Evolutionary conservation across 805 yeast species (phyloP), one percentile per base, ranked within the genome.

Genomic region (Lipomyces spencermartinsiae): DNA sequence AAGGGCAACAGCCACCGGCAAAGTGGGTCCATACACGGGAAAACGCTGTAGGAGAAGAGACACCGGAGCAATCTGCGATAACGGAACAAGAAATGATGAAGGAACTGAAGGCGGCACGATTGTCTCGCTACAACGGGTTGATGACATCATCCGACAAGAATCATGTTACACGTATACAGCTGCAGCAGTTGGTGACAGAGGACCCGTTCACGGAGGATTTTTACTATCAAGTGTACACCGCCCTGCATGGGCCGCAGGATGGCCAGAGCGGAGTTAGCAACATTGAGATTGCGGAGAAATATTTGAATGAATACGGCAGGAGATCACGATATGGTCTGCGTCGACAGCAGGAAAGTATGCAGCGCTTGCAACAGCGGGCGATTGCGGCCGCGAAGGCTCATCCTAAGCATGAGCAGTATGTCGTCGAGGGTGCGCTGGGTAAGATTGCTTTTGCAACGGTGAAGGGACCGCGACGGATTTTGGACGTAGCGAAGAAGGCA

Each of bases 141-240:
- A 95, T 95, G 99, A 92, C 93, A 75, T 97, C 97, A 66, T 91
- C 94, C 81, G 99, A 95, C 79, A 93, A 93, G 81, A 97, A 94
- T 80, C 93, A 91, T 76, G 94, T 95, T 61, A 92, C 97, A 57
- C 86, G 98, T 77, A 89, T 93, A 76, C 99, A 95, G 80, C 84
- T 95, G 71, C 92, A 97, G 61, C 97, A 93, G 78, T 90, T 95
- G 79, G 97, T 95, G 61, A 91, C 97, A 10, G 98, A 93, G 65
- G 98, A 95, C 79, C 99, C 99, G 14, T 92, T 91, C 79, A 92
- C 91, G 76, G 99, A 95, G 79, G 99, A 95, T 81, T 95, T 94
- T 76, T 95, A 95, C 77, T 92, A 89, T 76, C 98, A 95, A 79
- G 97, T 95, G 55, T 91, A 87, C 80, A 90, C 93, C 75, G 87